Base-by-base conservation (phyloP, 2,329 filamentous ascomycete genomes). In the Sporothrix globosa region DNA sequence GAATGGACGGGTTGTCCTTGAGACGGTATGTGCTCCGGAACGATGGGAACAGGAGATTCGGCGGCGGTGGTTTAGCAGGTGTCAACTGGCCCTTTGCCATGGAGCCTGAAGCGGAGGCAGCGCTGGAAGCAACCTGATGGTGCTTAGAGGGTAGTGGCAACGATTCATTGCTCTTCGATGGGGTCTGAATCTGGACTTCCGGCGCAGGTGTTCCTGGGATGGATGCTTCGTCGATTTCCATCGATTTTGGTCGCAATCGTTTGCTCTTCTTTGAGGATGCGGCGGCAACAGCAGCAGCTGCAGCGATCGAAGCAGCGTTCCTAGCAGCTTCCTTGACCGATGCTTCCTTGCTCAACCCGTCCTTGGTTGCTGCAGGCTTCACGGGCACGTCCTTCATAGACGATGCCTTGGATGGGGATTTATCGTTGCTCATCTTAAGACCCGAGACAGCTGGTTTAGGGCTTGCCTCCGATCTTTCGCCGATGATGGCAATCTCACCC, bases 21-120 rank as follows among this genome's bases (percentile, higher is more conserved):
- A 88, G 83, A 44, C 79, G 85, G 74, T 93, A 95, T 0, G 91
- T 92, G 74, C 84, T 87, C 10, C 80, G 81, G 74, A 95, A 92
- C 0, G 88, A 88, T 0, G 92, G 92, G 0, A 93, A 81, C 1
- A 94, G 79, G 1, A 92, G 79, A 73, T 93, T 93, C 0, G 84
- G 82, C 1, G 85, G 77, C 2, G 76, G 72, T 4, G 75, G 71
- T 72, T 84, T 86, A 69, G 80, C 78, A 3, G 79, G 76, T 3
- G 34, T 44, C 52, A 17, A 39, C 58, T 52, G 61, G 54, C 41
- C 48, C 48, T 68, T 71, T 19, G 54, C 34, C 9, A 46, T 21
- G 17, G 63, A 48, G 21, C 30, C 30, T 5, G 52, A 50, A 3
- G 53, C 27, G 39, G 56, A 19, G 13, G 44, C 63, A 3, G 63